Evolutionary conservation across 495 filamentous ascomycete genomes (phyloP), one percentile per base, ranked within the genome.

Genomic region (Aspergillus indologenus): DNA sequence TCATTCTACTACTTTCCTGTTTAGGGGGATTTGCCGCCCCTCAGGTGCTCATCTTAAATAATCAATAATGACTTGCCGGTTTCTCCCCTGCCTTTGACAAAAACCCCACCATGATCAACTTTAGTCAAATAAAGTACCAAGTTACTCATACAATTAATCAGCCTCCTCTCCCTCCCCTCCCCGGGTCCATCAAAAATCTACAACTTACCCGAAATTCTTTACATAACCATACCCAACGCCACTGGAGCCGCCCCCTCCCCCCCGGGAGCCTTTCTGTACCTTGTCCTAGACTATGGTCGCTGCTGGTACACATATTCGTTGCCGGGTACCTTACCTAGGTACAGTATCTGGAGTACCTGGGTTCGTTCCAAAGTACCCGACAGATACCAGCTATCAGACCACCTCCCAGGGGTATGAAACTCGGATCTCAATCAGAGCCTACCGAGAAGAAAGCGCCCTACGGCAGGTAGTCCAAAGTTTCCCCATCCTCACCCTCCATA

Each of bases 41-140:
- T 54, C 52, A 54, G 43, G 22, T 44, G 43, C 21, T 26, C 46
- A 17, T 29, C 23, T 51, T 31, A 31, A 18, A 51, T 51, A 51
- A 51, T 51, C 48, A 51, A 49, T 18, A 21, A 2, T 9, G 26
- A 43, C 24, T 45, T 54, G 34, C 31, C n/a, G 24, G 20, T 53
- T 45, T 61, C 26, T 29, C 34, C 48, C 43, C 56, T 23, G 15
- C 44, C 29, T 45, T 49, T 8, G n/a, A 18, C 7, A 29, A 22
- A 3, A 24, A 45, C 59, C 54, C 59, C 54, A 57, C 49, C 31
- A 48, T 42, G 48, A 53, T 53, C 48, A 43, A 43, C 42, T 50
- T 31, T 29, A 29, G 26, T 29, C 9, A 3, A 29, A 4, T 29
- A 4, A 29, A 9, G 3, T 9, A 29, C 26, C 9, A 4, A 29